Conservation (phyloP, 2,329 filamentous ascomycete species). For the Alternaria triticimaculans region DNA sequence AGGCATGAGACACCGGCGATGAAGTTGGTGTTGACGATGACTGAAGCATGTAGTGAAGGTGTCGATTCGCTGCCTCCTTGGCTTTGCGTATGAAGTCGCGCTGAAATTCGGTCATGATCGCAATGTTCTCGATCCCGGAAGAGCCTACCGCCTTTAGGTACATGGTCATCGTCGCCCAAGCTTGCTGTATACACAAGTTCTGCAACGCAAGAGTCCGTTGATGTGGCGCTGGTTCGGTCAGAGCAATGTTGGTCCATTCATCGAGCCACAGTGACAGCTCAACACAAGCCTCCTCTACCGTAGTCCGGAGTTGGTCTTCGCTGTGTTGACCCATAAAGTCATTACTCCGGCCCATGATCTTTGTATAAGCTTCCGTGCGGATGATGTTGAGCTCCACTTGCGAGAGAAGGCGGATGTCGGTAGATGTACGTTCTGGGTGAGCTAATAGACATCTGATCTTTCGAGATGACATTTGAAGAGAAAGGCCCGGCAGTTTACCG, state of each 20-base stretch:
- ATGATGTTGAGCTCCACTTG: constrained; percentile 59
- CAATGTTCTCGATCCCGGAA: constrained; percentile 59
- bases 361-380: constrained; percentile 39
- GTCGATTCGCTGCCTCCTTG: constrained; percentile 59
- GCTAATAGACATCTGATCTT: constrained; percentile 56
- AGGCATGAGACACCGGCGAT: constrained; percentile 21
- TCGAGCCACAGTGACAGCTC: constrained; percentile 52
- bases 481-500: constrained; percentile 54
- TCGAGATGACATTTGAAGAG: constrained; percentile 46
- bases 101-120: constrained; percentile 59
- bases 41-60: constrained; percentile 57
- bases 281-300: constrained; percentile 28
- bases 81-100: constrained; percentile 57
- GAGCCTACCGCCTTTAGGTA: constrained; percentile 59
- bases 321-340: constrained; percentile 16
- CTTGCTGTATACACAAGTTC: constrained; percentile 60
- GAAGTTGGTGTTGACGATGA: constrained; percentile 23
- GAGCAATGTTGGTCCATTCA: constrained; percentile 43
- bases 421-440: constrained; percentile 52
- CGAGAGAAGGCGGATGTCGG: constrained; percentile 61
- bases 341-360: constrained; percentile 19
- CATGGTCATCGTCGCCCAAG: constrained; percentile 62
- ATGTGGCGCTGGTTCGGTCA: constrained; percentile 16
- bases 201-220: constrained; percentile 40
- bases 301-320: constrained; percentile 27